These are phyloP conservation scores for Astrephomene gubernaculifera DNA, from an alignment of 139 green algal species.

Conservation along the genomic window DNA sequence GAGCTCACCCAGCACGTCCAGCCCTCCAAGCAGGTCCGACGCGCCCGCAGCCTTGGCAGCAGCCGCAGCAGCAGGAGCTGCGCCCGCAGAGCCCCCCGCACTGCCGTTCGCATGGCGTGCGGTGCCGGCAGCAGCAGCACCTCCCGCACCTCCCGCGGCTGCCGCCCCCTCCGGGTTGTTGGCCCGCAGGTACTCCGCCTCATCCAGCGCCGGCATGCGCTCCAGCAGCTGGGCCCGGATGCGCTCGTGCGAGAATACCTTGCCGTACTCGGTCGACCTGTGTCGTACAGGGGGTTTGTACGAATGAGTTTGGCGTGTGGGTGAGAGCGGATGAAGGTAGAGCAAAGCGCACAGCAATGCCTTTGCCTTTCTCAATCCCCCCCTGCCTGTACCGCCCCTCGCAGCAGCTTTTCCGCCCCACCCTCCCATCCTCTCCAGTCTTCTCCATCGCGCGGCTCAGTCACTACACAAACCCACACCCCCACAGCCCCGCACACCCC, in stretches of 20 bases:
- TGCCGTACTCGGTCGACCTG: conserved; percentile 80
- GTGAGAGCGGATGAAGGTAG: no score
- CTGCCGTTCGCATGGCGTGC: background rate
- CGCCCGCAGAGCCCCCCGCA: no score
- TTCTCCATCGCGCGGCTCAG: no score
- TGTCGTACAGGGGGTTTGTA: no score
- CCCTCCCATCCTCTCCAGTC: no score
- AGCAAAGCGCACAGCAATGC: no score
- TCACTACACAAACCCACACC: no score
- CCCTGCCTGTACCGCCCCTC: no score
- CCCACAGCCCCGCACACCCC: background rate
- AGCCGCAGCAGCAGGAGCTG: background rate
- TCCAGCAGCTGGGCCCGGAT: conserved; percentile 85
- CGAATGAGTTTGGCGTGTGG: no score
- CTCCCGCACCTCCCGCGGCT: conserved; percentile 45
- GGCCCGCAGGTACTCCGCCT: conserved; percentile 68
- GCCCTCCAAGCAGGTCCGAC: conserved; percentile 58
- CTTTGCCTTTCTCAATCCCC: no score
- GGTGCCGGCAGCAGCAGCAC: conserved; percentile 43
- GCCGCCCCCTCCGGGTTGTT: conserved; percentile 55
- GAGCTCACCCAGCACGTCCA: conserved; percentile 41
- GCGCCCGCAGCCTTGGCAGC: background rate
- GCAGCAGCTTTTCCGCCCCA: no score
- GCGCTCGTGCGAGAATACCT: conserved; percentile 73
- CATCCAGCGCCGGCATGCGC: conserved; percentile 93